phyloP scores from a whole-genome alignment of 371 early-diverging fungal genomes.

The Blakeslea trispora region DNA sequence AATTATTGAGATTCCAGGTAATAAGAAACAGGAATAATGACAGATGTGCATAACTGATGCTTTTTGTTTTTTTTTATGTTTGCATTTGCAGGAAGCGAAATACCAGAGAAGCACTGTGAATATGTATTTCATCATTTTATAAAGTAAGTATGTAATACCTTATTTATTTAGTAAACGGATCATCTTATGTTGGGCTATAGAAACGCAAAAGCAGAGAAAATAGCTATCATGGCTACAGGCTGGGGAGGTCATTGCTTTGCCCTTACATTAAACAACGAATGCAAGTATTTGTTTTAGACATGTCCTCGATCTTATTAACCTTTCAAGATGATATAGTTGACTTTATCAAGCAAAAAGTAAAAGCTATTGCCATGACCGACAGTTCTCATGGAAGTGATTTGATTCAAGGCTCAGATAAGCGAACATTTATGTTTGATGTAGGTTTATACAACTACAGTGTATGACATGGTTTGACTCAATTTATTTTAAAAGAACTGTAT shows the following conservation, averaged over 20 bases:
- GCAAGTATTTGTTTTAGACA: constrained; percentile 22
- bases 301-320: background rate
- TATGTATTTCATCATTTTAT: constrained; percentile 46
- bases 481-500: constrained; percentile 24
- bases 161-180: background rate
- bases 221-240: constrained; percentile 36
- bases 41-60: background rate
- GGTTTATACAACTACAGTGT: too few relatives aligned
- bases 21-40: background rate
- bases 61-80: too few relatives aligned
- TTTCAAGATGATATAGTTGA: constrained; percentile 33
- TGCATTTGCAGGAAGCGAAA: constrained; percentile 29
- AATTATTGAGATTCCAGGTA: constrained; percentile 24
- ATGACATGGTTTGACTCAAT: too few relatives aligned
- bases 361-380: constrained; percentile 36
- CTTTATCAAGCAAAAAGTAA: constrained; percentile 30
- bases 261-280: constrained; percentile 36
- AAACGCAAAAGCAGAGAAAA: constrained; percentile 28
- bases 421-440: constrained; percentile 42
- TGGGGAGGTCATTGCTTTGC: constrained; percentile 46
- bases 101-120: constrained; percentile 41
- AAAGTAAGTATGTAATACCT: constrained; percentile 21
- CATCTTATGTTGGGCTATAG: constrained; percentile 10
- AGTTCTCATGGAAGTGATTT: constrained; percentile 35
- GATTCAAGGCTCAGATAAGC: constrained; percentile 28